Evolutionary conservation across 345 rosid species (phyloP), one percentile per base, ranked within the genome.

Genomic region (Gynandropsis gynandra): DNA sequence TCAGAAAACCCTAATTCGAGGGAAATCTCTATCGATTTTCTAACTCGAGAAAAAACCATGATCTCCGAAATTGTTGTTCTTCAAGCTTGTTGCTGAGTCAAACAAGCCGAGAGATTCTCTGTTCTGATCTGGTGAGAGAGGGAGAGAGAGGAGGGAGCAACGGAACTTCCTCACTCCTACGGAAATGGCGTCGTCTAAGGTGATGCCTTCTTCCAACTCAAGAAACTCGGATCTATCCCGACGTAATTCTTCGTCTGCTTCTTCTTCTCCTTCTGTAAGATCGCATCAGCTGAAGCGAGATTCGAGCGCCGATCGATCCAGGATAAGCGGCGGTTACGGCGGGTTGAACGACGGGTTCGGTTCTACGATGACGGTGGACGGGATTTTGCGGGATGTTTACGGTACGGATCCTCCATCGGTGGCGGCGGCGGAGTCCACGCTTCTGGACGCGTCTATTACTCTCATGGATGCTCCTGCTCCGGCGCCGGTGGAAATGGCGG

Each of bases 121-220:
- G 29, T 24, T 24, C 29, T 5, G 29, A 24, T 24, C 5, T 5
- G 5, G 29, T n/a, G n/a, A n/a, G n/a, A n/a, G n/a, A n/a, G 29
- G 29, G 29, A 24, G 2, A 24, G 29, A 24, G 29, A 24, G 29
- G 29, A 24, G 29, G 29, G 29, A 24, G 29, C 29, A 24, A 24
- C 29, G 4, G 29, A 24, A 24, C 29, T 24, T n/a, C 29, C 29
- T 24, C 58, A 70, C 64, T 15, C 36, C 42, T 35, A 17, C 18
- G 39, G n/a, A 49, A 58, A 82, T 82, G 86, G 77, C 84, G 75
- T 73, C 97, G 51, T 77, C 78, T 31, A 76, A 78, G 72, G 63
- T 72, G 44, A 80, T 84, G 76, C 63, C 82, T 56, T 72, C 89
- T 51, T 73, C 93, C 8, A 77, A 49, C 39, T 65, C 89, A 46